Base-by-base conservation (phyloP, 2,329 filamentous ascomycete genomes). In the Colletotrichum sansevieriae region DNA sequence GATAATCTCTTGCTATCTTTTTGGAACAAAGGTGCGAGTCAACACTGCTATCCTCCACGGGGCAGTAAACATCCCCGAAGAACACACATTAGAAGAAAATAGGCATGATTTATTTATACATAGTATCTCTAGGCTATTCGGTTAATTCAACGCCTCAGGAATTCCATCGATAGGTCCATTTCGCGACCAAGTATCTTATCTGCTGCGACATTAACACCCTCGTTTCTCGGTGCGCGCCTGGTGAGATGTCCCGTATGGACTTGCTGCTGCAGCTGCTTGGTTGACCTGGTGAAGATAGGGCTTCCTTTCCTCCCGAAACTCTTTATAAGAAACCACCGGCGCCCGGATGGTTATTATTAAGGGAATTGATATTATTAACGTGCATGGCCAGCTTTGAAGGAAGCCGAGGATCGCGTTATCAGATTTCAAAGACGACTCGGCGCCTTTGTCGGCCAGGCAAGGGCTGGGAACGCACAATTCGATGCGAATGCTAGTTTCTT, bases 341-440 rank as follows among this genome's bases (percentile, higher is more conserved):
- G 43, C 43, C 43, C 43, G 43, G 12, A 3, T 46, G 8, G n/a
- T n/a, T 11, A 46, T 46, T 46, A 4, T 46, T 9, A 18, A 20
- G n/a, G 43, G 43, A 46, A 11, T 46, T 46, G n/a, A n/a, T n/a
- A 46, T 46, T 11, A 46, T 20, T 46, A 11, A 46, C 20, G 8
- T 18, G 43, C 43, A 46, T 46, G 43, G 43, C 43, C 43, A 46
- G 43, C 43, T 46, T 46, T 46, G n/a, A 46, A 46, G 43, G n/a
- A 46, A 46, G 43, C 4, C 4, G n/a, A 46, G 43, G n/a, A 46
- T 46, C 43, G n/a, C n/a, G 43, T 46, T 46, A 11, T 46, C 43
- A 46, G 43, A 46, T 9, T 46, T 46, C n/a, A 4, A 46, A 46
- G 43, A 46, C n/a, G 20, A 46, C 43, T 18, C 43, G 43, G 43